Base-by-base conservation (phyloP, 176 grass and related monocot genomes). In the Saccharum spontaneum region DNA sequence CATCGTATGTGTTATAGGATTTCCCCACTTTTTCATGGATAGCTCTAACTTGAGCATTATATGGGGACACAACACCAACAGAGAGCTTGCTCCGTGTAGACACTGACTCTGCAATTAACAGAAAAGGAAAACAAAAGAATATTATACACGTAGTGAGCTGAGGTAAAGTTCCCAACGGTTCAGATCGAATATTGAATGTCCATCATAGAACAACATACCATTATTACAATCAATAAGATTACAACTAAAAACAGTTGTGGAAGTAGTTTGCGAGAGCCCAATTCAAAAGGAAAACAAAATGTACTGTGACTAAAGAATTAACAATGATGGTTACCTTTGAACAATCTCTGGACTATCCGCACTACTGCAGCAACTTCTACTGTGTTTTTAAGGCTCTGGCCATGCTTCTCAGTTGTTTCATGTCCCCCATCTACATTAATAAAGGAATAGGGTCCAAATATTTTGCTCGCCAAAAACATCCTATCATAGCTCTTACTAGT, bases 51-150 rank as follows among this genome's bases (percentile, higher is more conserved):
- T 94, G 92, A 43, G 87, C 89, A 46, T 85, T 84, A 39, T 92
- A 92, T 8, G 85, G 90, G 6, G 84, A 95, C 22, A 95, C 84
- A 66, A 92, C 46, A 55, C 94, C 91, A 46, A 97, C 89, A 83
- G 80, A 88, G 52, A 89, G 36, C 45, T 76, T 91, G 61, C 70
- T 23, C 77, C 73, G 62, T 11, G 50, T 18, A 74, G 72, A 74
- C 15, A 90, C 77, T 76, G 86, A 90, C 44, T 86, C 80, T 89
- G 30, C 24, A 62, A 76, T 22, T 8, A 81, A 33, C n/a, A 80
- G 41, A 75, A 37, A 68, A 50, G 7, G 50, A 4, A 61, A 66
- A 46, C 13, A 76, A 77, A 76, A 22, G 9, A 43, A 71, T 10
- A 38, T 38, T 40, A 69, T 15, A 31, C 12, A 31, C 1, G 10